These are phyloP conservation scores for Dendrocalamus sinicus DNA, from an alignment of 176 grass and related monocot genomes.

Conservation along the genomic window DNA sequence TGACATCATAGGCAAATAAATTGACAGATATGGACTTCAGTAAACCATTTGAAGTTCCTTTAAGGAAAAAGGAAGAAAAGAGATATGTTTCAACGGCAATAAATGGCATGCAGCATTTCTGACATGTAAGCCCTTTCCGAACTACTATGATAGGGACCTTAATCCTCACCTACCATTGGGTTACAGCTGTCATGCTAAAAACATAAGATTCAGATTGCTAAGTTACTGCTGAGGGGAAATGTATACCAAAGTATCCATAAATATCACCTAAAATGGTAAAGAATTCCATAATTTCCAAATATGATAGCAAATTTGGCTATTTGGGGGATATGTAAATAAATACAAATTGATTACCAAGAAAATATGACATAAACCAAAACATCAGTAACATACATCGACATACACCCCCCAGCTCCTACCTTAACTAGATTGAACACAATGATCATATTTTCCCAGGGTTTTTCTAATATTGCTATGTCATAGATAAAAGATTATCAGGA, in stretches of 20 bases:
- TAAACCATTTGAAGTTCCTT: slow-evolving; percentile 26
- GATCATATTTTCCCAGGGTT: neutral
- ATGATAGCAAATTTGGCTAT: neutral
- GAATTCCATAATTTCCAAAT: slow-evolving; percentile 1
- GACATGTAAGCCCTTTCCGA: slow-evolving; percentile 10
- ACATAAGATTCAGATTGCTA: neutral
- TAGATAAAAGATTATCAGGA: slow-evolving; percentile 1
- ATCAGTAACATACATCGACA: neutral
- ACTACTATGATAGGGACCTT: slow-evolving; percentile 10
- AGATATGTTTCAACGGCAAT: slow-evolving; percentile 15
- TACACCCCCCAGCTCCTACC: neutral
- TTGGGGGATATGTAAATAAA: neutral
- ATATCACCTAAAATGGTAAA: slow-evolving; percentile 15
- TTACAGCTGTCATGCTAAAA: neutral
- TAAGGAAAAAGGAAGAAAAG: slow-evolving; percentile 4
- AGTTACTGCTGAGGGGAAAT: neutral
- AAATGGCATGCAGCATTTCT: slow-evolving; percentile 29
- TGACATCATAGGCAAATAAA: slow-evolving; percentile 8
- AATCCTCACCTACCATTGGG: neutral
- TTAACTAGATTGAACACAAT: neutral
- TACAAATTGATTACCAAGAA: neutral
- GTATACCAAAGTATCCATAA: neutral
- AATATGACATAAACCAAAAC: slow-evolving; percentile 11
- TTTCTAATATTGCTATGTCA: slow-evolving; percentile 17
- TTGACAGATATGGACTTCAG: neutral